Conservation (phyloP, 2,329 filamentous ascomycete genomes). For the Diplodia scrobiculata region DNA sequence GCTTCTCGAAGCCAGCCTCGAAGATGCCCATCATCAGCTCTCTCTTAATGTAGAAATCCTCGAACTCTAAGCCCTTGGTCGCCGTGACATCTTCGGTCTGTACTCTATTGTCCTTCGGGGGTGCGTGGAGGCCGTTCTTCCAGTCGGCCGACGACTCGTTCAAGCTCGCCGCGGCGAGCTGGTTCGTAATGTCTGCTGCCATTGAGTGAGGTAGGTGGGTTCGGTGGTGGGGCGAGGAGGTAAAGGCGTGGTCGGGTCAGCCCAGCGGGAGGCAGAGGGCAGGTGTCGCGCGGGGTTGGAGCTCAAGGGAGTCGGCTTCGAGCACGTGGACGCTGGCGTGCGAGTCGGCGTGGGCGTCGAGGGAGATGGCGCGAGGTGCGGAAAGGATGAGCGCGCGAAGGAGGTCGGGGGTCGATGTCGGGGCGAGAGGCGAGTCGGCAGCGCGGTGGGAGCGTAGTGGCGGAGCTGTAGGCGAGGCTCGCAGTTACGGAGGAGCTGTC, state of each 20-base stretch:
- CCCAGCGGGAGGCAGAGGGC: constrained; percentile 5
- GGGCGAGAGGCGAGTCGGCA: not conserved
- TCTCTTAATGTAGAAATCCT: constrained; percentile 93
- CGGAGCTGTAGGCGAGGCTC: constrained; percentile 7
- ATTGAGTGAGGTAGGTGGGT: constrained; percentile 37
- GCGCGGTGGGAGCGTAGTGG: constrained; percentile 11
- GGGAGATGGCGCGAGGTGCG: constrained; percentile 2
- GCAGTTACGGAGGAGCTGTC: constrained; percentile 13
- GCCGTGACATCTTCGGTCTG: constrained; percentile 98
- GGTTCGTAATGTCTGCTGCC: constrained; percentile 56
- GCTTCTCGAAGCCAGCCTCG: constrained; percentile 97
- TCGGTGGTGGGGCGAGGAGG: not conserved
- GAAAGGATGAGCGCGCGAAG: not conserved
- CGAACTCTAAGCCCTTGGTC: constrained; percentile 96
- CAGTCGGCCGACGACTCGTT: constrained; percentile 64
- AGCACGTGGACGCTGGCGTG: constrained; percentile 21
- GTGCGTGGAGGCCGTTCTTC: constrained; percentile 72
- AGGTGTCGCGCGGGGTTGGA: constrained; percentile 12
- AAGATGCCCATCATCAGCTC: constrained; percentile 99
- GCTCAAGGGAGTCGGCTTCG: constrained; percentile 17
- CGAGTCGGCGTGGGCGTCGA: constrained; percentile 18
- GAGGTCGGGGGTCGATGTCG: not conserved
- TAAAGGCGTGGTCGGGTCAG: constrained; percentile 12
- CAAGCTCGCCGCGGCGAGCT: constrained; percentile 59
- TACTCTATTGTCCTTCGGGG: constrained; percentile 72